A percentile compares a stretch with the other conserved stretches of the same genome.
phyloP scores from a whole-genome alignment of 1,284 basidiomycete genomes.

The Moesziomyces aphidis region DNA sequence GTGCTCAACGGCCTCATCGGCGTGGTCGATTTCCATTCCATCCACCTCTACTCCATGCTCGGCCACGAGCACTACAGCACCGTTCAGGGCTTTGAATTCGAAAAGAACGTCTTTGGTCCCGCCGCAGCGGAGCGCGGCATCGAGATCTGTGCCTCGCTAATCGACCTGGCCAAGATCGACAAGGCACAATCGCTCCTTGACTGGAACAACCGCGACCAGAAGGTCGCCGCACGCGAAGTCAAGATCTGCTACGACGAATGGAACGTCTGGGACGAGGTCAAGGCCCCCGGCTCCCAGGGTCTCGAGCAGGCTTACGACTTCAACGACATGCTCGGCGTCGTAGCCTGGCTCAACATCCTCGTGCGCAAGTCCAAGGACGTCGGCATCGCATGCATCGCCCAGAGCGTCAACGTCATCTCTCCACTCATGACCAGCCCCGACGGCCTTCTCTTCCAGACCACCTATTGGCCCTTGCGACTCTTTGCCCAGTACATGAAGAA shows the following conservation, averaged over 20 bases:
- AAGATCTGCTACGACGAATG: constrained; percentile 74
- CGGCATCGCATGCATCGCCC: constrained; percentile 76
- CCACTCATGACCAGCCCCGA: constrained; percentile 70
- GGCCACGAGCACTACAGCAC: constrained; percentile 52
- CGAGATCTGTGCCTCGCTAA: constrained; percentile 69
- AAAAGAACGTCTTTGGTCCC: constrained; percentile 71
- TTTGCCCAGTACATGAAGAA: constrained; percentile 74
- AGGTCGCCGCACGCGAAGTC: constrained; percentile 43
- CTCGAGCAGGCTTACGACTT: constrained; percentile 75
- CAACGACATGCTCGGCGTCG: constrained; percentile 75
- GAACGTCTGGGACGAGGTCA: constrained; percentile 73
- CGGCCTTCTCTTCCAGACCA: constrained; percentile 73
- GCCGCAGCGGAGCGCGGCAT: constrained; percentile 69
- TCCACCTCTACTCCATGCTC: constrained; percentile 65
- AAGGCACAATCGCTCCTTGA: constrained; percentile 31
- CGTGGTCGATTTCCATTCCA: constrained; percentile 68
- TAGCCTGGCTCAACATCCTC: constrained; percentile 76
- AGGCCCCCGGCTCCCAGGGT: constrained; percentile 71
- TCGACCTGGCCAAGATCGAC: constrained; percentile 68
- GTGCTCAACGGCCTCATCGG: constrained; percentile 68
- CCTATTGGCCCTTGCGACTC: constrained; percentile 73
- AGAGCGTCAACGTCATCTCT: constrained; percentile 74
- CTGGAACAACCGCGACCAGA: constrained; percentile 40
- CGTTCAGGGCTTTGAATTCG: constrained; percentile 70
- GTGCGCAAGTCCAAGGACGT: constrained; percentile 75